Conservation (phyloP, 2,329 filamentous ascomycete genomes). For the Pyrenochaeta sp. region DNA sequence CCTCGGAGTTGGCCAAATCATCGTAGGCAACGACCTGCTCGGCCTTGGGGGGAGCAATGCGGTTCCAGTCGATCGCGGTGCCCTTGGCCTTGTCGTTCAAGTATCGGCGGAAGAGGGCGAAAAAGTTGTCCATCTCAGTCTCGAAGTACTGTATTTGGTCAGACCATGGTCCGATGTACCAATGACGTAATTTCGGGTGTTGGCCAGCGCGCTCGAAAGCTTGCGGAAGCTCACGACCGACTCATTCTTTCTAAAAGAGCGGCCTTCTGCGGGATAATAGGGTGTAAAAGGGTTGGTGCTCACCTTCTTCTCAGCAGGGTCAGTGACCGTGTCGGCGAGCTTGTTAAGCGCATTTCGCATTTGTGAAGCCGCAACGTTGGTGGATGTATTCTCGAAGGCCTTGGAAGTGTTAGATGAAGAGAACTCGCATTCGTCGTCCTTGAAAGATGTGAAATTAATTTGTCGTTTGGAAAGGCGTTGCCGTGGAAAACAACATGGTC, state of each 20-base stretch:
- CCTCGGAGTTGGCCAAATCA: slow-evolving; percentile 85
- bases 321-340: slow-evolving; percentile 87
- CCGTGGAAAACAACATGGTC: too few species aligned
- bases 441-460: too few species aligned
- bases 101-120: slow-evolving; percentile 96
- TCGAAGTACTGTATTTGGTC: slow-evolving; percentile 76
- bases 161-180: slow-evolving; percentile 18
- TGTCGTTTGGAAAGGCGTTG: too few species aligned
- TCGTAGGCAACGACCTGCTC: slow-evolving; percentile 96
- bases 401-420: slow-evolving; percentile 50
- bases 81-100: slow-evolving; percentile 99
- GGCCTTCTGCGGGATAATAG: too few species aligned
- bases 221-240: slow-evolving; percentile 2
- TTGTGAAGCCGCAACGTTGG: slow-evolving; percentile 95
- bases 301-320: slow-evolving; percentile 81
- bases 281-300: slow-evolving; percentile 12
- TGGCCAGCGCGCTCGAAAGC: slow-evolving; percentile 4
- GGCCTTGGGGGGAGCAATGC: slow-evolving; percentile 90
- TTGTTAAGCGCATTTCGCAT: slow-evolving; percentile 98
- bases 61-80: slow-evolving; percentile 94
- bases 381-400: slow-evolving; percentile 99
- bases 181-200: slow-evolving; percentile 13
- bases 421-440: not conserved
- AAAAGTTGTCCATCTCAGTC: slow-evolving; percentile 99
- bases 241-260: not conserved